Percentiles rank a stretch among this genome's conserved stretches.
phyloP scores from a whole-genome alignment of 768 basidiomycete genomes.

The Leccinum pellstonianum region DNA sequence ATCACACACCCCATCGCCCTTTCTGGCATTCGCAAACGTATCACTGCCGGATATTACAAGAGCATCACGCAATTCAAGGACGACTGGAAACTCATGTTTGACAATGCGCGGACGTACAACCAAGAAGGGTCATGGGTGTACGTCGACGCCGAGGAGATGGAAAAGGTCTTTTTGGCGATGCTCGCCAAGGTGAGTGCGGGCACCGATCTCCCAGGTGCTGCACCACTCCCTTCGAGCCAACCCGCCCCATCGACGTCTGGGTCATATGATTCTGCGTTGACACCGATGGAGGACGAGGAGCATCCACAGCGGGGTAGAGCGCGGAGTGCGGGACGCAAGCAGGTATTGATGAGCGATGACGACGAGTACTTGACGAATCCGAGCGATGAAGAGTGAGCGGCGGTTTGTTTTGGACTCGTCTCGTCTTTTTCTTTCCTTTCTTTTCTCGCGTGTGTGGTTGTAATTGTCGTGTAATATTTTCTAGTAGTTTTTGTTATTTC shows the following conservation, averaged over 20 bases:
- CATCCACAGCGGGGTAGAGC: constrained; percentile 56
- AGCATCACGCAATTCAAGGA: constrained; percentile 65
- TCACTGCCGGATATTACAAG: constrained; percentile 67
- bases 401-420: background rate
- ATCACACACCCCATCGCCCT: constrained; percentile 89
- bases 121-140: constrained; percentile 96
- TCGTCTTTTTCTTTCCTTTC: background rate
- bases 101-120: constrained; percentile 92
- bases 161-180: constrained; percentile 76
- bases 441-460: background rate
- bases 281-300: constrained; percentile 82
- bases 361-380: constrained; percentile 64
- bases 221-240: constrained; percentile 33
- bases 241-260: constrained; percentile 39
- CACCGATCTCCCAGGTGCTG: constrained; percentile 74
- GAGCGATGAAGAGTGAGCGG: constrained; percentile 63
- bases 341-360: constrained; percentile 69
- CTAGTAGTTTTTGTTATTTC: background rate
- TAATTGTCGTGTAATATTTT: background rate
- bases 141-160: constrained; percentile 91
- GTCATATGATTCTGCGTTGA: constrained; percentile 64
- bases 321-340: constrained; percentile 62
- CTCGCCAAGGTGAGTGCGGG: constrained; percentile 65
- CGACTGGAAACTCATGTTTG: constrained; percentile 90
- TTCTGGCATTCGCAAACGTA: constrained; percentile 79